Evolutionary conservation across 2,329 filamentous ascomycete species (phyloP).

Genomic region (Stagonosporopsis cucurbitacearum): DNA sequence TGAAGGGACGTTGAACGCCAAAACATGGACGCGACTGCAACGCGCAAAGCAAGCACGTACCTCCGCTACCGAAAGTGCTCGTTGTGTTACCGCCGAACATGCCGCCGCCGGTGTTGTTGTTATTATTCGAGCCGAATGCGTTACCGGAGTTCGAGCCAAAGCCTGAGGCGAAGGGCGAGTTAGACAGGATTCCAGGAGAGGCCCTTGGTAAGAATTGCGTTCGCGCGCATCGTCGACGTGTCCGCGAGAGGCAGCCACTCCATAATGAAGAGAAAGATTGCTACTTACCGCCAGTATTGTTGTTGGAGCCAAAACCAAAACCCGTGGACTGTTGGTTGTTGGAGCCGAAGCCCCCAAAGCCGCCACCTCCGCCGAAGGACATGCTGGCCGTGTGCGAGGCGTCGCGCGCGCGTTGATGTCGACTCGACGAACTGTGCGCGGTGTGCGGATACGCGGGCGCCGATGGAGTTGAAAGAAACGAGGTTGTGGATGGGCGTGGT

Average conservation of each 20-base stretch:
- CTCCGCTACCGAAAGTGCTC: constrained; percentile 47
- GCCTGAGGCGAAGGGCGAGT: constrained; percentile 50
- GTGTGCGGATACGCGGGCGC: constrained; percentile 25
- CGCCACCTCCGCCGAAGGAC: constrained; percentile 58
- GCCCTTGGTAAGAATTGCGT: constrained; percentile 35
- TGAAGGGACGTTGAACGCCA: constrained; percentile 6
- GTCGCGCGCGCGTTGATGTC: constrained; percentile 30
- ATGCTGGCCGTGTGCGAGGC: constrained; percentile 36
- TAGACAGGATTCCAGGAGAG: constrained; percentile 45
- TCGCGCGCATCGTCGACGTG: constrained; percentile 39
- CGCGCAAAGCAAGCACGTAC: constrained; percentile 48
- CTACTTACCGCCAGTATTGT: constrained; percentile 60
- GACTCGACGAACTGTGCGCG: constrained; percentile 31
- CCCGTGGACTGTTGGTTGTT: constrained; percentile 42
- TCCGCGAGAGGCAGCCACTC: constrained; percentile 26
- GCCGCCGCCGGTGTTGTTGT: constrained; percentile 38
- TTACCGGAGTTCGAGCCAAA: constrained; percentile 49
- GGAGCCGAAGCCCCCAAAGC: constrained; percentile 54
- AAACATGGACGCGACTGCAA: constrained; percentile 33
- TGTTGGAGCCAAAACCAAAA: constrained; percentile 52
- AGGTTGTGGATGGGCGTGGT: constrained; percentile 25
- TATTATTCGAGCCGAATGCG: constrained; percentile 45
- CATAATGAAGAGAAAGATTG: constrained; percentile 24
- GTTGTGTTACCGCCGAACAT: constrained; percentile 43
- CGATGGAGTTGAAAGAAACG: constrained; percentile 25